Base-by-base conservation (phyloP, 805 yeast genomes). In the Suhomyces tanzawaensis region DNA sequence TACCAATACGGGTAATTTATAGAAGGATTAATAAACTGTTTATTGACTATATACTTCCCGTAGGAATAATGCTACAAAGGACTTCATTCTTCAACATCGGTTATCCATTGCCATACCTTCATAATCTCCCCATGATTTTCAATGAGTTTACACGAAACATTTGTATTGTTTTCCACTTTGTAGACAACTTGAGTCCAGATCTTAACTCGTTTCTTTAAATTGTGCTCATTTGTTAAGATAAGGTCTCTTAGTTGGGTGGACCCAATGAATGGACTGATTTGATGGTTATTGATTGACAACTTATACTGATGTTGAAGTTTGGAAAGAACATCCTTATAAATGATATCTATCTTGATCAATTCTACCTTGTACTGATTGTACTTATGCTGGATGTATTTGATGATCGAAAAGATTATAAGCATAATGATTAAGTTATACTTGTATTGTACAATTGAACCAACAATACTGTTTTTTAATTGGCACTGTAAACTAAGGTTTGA, bases 41-140 rank as follows among this genome's bases (percentile, higher is more conserved):
- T 22, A 30, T 18, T 24, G 6, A 19, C 34, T 24, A 24, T 24
- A 24, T 7, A 24, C 27, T 24, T 7, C 24, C 9, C 9, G 7
- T 7, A 21, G 11, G 11, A 21, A 7, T 21, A 11, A 21, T 12
- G 13, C 28, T 25, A 25, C 28, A 25, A 25, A 25, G 28, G 19
- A 28, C 7, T 13, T 13, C 18, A 33, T n/a, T 32, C 28, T 11
- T 33, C 29, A 23, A 52, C 35, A 29, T 52, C 60, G 29, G 60
- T 78, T 25, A 81, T 72, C 96, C 96, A 89, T 54, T 87, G 88
- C 87, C 95, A 85, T 24, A 86, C 86, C 53, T 80, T 79, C 73
- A 85, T 78, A 43, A 89, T 85, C 48, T 89, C 96, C 13, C 97
- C 96, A 52, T 83, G 85, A 19, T 81, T 72, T 55, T 89, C 97